Conservation (phyloP, 2,329 filamentous ascomycete species). For the Acephala macrosclerotiorum region DNA sequence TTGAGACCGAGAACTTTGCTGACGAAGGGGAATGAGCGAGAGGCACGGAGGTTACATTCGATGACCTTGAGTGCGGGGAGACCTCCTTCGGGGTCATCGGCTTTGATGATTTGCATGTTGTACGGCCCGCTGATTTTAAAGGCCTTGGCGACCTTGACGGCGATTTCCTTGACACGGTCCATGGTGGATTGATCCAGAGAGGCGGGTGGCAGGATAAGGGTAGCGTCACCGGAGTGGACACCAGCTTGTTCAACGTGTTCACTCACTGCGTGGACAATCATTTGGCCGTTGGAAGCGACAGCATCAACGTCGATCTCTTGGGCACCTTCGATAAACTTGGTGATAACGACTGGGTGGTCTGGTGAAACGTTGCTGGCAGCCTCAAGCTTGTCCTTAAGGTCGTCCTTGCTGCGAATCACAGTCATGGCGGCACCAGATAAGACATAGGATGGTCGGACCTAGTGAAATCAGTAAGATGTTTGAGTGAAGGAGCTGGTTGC, state of each 20-base stretch:
- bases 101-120: slow-evolving; percentile 99
- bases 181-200: slow-evolving; percentile 80
- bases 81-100: slow-evolving; percentile 76
- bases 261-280: slow-evolving; percentile 89
- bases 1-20: slow-evolving; percentile 96
- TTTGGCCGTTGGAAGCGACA: slow-evolving; percentile 84
- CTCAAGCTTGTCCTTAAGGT: slow-evolving; percentile 93
- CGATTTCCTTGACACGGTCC: slow-evolving; percentile 92
- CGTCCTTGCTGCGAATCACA: slow-evolving; percentile 85
- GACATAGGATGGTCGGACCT: slow-evolving; percentile 90
- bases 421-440: slow-evolving; percentile 99
- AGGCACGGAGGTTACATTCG: slow-evolving; percentile 97
- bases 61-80: slow-evolving; percentile 90
- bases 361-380: slow-evolving; percentile 91
- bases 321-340: slow-evolving; percentile 96
- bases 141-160: slow-evolving; percentile 93
- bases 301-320: slow-evolving; percentile 97
- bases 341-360: slow-evolving; percentile 97
- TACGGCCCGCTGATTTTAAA: slow-evolving; percentile 85
- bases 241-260: slow-evolving; percentile 98
- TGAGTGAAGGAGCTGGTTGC: background rate
- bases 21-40: slow-evolving; percentile 97
- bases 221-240: slow-evolving; percentile 97
- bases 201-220: slow-evolving; percentile 86
- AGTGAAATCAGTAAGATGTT: background rate